Percentiles rank a stretch among this genome's conserved stretches.
phyloP scores from a whole-genome alignment of 768 basidiomycete species.

The Suillus alpinus region DNA sequence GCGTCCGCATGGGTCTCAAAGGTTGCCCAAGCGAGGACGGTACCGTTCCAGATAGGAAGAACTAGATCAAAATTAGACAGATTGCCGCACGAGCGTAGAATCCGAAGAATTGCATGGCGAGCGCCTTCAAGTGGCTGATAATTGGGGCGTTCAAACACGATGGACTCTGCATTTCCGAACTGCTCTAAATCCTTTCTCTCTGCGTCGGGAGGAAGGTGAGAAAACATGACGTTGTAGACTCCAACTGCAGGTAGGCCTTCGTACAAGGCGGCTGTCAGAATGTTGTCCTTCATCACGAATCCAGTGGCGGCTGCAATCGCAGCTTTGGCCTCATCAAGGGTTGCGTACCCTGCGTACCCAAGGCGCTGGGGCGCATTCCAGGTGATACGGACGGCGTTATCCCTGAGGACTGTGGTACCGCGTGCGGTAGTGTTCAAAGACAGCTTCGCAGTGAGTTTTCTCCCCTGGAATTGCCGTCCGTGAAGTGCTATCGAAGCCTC shows the following conservation, averaged over 20 bases:
- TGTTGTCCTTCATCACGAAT: slow-evolving; percentile 35
- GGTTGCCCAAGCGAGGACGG: slow-evolving; percentile 52
- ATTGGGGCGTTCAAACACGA: slow-evolving; percentile 52
- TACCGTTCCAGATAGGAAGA: slow-evolving; percentile 49
- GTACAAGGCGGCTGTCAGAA: slow-evolving; percentile 49
- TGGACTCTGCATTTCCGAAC: slow-evolving; percentile 46
- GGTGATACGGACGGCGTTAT: slow-evolving; percentile 53
- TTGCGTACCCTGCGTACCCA: slow-evolving; percentile 64
- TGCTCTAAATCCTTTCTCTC: slow-evolving; percentile 40
- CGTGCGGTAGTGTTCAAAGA: slow-evolving; percentile 37
- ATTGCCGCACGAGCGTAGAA: slow-evolving; percentile 38
- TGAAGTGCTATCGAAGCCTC: slow-evolving; percentile 53
- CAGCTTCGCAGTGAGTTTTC: slow-evolving; percentile 43
- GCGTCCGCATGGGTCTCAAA: slow-evolving; percentile 56
- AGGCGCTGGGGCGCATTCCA: slow-evolving; percentile 58
- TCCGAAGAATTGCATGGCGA: slow-evolving; percentile 33
- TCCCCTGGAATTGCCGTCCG: slow-evolving; percentile 37
- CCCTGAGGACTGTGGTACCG: slow-evolving; percentile 41
- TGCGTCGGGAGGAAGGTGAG: slow-evolving; percentile 47
- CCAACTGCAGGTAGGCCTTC: slow-evolving; percentile 58
- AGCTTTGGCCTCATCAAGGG: slow-evolving; percentile 43
- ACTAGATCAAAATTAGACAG: slow-evolving; percentile 44
- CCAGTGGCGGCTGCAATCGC: slow-evolving; percentile 46
- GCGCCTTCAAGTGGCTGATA: slow-evolving; percentile 36
- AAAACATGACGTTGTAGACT: slow-evolving; percentile 58